Percentiles rank a stretch among this genome's conserved stretches.
Conservation (phyloP, 345 rosid species). For the Reutealis trisperma region DNA sequence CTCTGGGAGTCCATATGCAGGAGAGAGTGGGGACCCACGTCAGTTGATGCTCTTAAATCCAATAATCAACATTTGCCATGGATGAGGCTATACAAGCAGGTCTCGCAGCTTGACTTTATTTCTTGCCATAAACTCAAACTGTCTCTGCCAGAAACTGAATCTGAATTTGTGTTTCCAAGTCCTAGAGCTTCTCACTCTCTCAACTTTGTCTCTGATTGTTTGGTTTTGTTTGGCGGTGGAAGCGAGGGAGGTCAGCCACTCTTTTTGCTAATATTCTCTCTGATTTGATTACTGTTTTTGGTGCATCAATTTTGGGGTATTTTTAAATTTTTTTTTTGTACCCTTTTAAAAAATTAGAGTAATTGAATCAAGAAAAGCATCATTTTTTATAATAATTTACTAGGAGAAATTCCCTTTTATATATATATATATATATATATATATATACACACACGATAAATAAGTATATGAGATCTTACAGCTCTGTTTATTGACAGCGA, state of each 20-base stretch:
- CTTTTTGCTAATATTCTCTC: neutral
- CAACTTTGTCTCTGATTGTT: conserved; percentile 78
- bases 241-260: conserved; percentile 78
- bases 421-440: no score
- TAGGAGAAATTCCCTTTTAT: no score
- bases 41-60: conserved; percentile 61
- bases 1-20: conserved; percentile 79
- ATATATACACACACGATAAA: no score
- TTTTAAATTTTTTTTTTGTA: neutral
- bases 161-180: conserved; percentile 46
- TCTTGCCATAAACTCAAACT: conserved; percentile 47
- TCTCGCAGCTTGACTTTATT: conserved; percentile 59
- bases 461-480: no score
- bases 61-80: conserved; percentile 49
- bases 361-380: no score
- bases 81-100: conserved; percentile 64
- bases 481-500: no score
- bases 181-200: conserved; percentile 97
- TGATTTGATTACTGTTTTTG: no score
- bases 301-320: neutral
- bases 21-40: conserved; percentile 68
- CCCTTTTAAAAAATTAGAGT: no score
- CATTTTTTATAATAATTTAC: no score
- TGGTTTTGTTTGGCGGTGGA: conserved; percentile 93
- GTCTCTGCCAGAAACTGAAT: conserved; percentile 31